These are phyloP conservation scores for Viola odorata DNA, from an alignment of 345 rosid genomes.

Conservation along the genomic window DNA sequence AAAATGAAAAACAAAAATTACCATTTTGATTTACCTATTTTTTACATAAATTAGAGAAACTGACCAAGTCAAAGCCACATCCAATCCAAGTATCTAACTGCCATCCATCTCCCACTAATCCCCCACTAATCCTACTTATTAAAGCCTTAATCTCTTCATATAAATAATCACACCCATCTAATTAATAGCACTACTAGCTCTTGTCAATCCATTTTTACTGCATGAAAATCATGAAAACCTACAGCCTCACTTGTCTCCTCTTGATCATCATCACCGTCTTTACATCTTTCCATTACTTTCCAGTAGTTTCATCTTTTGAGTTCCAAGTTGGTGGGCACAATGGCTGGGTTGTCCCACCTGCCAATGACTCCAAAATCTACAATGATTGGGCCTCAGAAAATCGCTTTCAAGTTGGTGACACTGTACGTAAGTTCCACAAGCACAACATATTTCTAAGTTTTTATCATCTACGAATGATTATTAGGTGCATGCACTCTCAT, in stretches of 20 bases:
- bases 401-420: slow-evolving; percentile 60
- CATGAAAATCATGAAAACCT: neutral
- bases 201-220: too few species aligned
- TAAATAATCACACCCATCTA: neutral
- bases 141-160: too few species aligned
- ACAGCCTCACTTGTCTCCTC: slow-evolving; percentile 9
- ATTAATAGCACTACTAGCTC: neutral
- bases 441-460: too few species aligned
- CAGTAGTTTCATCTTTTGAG: slow-evolving; percentile 35
- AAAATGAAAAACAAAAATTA: too few species aligned
- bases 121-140: neutral
- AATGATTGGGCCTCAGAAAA: slow-evolving; percentile 76
- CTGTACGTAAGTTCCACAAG: slow-evolving; percentile 41
- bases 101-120: neutral
- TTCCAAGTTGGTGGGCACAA: slow-evolving; percentile 54
- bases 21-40: neutral
- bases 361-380: slow-evolving; percentile 38
- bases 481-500: too few species aligned
- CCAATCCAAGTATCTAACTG: slow-evolving; percentile 2
- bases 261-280: slow-evolving; percentile 9
- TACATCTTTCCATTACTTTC: slow-evolving; percentile 16
- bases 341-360: slow-evolving; percentile 65
- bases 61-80: slow-evolving; percentile 10
- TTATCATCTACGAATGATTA: too few species aligned
- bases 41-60: neutral